Evolutionary conservation across 768 basidiomycete genomes (phyloP).

Genomic region (Boletus rubescentipes): DNA sequence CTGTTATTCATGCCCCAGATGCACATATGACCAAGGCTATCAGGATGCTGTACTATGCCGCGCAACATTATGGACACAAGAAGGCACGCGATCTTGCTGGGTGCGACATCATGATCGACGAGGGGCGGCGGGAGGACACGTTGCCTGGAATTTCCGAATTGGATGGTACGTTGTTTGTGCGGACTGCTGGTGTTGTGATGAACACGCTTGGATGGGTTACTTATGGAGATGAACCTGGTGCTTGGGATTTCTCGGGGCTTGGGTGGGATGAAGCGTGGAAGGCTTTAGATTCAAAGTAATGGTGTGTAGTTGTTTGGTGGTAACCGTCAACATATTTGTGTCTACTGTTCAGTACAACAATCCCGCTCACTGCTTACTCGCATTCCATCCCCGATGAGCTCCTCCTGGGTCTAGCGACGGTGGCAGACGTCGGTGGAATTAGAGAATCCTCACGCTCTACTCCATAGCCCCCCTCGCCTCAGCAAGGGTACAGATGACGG

Average conservation of each 20-base stretch:
- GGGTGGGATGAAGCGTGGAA: constrained; percentile 66
- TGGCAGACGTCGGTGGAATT: background rate
- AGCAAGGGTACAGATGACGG: background rate
- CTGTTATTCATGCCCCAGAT: constrained; percentile 48
- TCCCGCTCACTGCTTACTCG: no score
- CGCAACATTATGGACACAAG: constrained; percentile 45
- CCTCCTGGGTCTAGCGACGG: no score
- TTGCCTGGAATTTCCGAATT: constrained; percentile 41
- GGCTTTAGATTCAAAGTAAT: constrained; percentile 20
- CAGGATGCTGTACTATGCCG: constrained; percentile 48
- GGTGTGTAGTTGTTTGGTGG: no score
- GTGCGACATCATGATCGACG: constrained; percentile 33
- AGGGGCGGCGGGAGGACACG: constrained; percentile 41
- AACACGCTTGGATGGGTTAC: constrained; percentile 55
- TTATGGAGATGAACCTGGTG: constrained; percentile 47
- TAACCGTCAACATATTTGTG: no score
- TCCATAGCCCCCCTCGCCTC: background rate
- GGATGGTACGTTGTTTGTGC: constrained; percentile 58
- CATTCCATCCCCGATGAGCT: no score
- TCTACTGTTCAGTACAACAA: no score
- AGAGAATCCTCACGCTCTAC: background rate
- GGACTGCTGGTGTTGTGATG: constrained; percentile 57
- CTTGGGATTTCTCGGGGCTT: constrained; percentile 57
- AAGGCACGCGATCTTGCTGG: constrained; percentile 42
- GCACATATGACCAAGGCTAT: constrained; percentile 52